Evolutionary conservation across 2,329 filamentous ascomycete species (phyloP).

Genomic region (Fusarium sp.): DNA sequence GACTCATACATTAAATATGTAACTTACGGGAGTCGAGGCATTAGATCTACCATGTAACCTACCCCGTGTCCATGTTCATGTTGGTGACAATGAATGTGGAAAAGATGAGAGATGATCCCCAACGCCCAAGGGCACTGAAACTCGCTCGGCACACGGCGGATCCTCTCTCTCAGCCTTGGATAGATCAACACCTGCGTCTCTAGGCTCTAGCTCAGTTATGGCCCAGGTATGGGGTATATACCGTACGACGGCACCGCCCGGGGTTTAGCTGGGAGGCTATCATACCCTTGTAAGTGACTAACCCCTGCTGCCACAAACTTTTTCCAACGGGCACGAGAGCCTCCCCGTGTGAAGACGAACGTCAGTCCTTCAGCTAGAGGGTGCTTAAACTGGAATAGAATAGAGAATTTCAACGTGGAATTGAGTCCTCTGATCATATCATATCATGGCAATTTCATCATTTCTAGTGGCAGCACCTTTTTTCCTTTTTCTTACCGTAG

Average conservation of each 20-base stretch:
- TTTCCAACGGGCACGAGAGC: conserved; percentile 2
- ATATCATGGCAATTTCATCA: neutral
- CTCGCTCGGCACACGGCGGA: conserved; percentile 10
- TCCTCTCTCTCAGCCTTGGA: conserved; percentile 4
- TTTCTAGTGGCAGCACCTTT: conserved; percentile 12
- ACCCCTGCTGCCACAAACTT: conserved; percentile 27
- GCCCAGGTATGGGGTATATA: conserved; percentile 18
- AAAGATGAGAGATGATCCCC: neutral
- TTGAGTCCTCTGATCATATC: conserved; percentile 6
- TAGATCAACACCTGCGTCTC: neutral
- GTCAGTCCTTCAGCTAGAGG: conserved; percentile 4
- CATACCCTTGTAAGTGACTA: conserved; percentile 2
- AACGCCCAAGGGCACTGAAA: neutral
- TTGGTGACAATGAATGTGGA: neutral
- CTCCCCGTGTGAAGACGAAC: neutral
- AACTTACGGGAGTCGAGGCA: neutral
- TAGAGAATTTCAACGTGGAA: neutral
- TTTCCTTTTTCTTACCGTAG: conserved; percentile 9
- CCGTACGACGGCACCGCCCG: conserved; percentile 25
- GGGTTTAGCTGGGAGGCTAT: neutral
- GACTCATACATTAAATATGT: neutral
- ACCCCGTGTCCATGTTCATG: conserved; percentile 6
- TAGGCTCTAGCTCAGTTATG: neutral
- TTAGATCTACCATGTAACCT: conserved; percentile 15
- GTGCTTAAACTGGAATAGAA: neutral